A percentile compares a stretch with the other conserved stretches of the same genome.
phyloP scores from a whole-genome alignment of 495 filamentous ascomycete genomes.

The Neurospora sp. region DNA sequence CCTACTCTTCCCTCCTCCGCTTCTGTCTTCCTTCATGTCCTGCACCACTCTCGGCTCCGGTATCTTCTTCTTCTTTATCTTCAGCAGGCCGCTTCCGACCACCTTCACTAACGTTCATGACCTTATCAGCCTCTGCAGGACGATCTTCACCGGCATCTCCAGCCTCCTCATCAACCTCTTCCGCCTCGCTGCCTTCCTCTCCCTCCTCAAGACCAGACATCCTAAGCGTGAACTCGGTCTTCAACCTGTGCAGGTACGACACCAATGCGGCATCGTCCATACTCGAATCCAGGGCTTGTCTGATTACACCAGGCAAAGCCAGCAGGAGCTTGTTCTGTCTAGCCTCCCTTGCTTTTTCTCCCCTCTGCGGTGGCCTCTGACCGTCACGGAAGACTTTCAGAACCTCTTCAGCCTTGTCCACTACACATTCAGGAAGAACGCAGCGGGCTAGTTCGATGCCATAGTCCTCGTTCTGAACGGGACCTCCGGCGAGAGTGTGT shows the following conservation, averaged over 20 bases:
- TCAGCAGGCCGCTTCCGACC: neutral
- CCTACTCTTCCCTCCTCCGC: neutral
- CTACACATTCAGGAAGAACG: conserved; percentile 57
- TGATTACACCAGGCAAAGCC: conserved; percentile 63
- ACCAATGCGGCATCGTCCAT: conserved; percentile 56
- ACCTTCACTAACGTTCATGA: neutral
- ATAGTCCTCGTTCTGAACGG: conserved; percentile 64
- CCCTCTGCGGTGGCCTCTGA: conserved; percentile 11
- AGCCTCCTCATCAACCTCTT: neutral
- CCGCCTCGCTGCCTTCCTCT: neutral
- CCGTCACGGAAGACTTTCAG: conserved; percentile 47
- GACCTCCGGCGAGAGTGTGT: conserved; percentile 67
- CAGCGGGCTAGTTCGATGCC: conserved; percentile 67
- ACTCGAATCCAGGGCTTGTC: conserved; percentile 54
- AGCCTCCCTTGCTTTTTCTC: conserved; percentile 3
- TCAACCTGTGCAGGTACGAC: conserved; percentile 58
- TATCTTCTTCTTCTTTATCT: neutral
- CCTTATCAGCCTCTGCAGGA: neutral
- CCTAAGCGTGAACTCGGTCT: conserved; percentile 62
- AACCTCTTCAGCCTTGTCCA: conserved; percentile 58
- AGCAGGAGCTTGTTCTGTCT: conserved; percentile 51
- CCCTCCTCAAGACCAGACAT: conserved; percentile 37
- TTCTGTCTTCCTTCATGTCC: neutral
- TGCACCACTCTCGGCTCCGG: neutral
- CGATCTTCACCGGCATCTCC: neutral